phyloP scores from a whole-genome alignment of 352 stramenopile species.

The Pythium pyrilobum region DNA sequence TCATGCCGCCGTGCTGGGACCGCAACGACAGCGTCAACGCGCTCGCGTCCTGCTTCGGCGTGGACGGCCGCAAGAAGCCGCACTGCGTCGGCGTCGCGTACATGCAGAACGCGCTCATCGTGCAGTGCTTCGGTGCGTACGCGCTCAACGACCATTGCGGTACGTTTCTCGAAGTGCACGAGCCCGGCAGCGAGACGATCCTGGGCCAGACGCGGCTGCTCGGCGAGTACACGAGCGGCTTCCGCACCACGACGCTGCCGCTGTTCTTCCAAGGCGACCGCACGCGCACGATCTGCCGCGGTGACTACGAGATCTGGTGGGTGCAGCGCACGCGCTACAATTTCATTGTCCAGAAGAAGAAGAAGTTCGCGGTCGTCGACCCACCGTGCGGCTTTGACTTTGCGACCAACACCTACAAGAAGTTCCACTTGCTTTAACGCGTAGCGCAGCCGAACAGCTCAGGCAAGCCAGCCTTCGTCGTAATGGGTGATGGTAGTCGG shows the following conservation, averaged over 20 bases:
- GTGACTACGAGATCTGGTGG: slow-evolving; percentile 86
- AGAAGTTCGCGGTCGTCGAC: slow-evolving; percentile 52
- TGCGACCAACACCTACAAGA: slow-evolving; percentile 73
- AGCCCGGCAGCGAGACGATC: slow-evolving; percentile 53
- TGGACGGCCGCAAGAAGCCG: slow-evolving; percentile 49
- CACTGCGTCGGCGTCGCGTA: slow-evolving; percentile 75
- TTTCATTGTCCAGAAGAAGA: slow-evolving; percentile 80
- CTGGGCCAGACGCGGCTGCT: slow-evolving; percentile 67
- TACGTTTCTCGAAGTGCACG: slow-evolving; percentile 83
- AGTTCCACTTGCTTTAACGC: slow-evolving; percentile 36
- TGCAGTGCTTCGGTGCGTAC: slow-evolving; percentile 62
- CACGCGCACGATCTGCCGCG: slow-evolving; percentile 55
- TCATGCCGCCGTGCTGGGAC: slow-evolving; percentile 78
- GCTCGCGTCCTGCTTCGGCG: slow-evolving; percentile 44
- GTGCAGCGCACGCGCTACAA: slow-evolving; percentile 77
- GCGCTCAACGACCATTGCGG: slow-evolving; percentile 75
- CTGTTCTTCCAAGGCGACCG: slow-evolving; percentile 65
- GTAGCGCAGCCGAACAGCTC: background rate
- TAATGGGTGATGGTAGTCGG: slow-evolving; percentile 6
- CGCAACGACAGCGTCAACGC: slow-evolving; percentile 74
- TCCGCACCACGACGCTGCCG: slow-evolving; percentile 68
- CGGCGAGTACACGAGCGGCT: slow-evolving; percentile 65
- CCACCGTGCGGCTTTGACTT: slow-evolving; percentile 79
- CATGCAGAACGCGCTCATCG: slow-evolving; percentile 77
- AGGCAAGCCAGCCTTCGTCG: slow-evolving; percentile 32